A percentile compares a stretch with the other conserved stretches of the same genome.
phyloP scores from a whole-genome alignment of 352 stramenopile genomes.

The Phytophthora sp. region DNA sequence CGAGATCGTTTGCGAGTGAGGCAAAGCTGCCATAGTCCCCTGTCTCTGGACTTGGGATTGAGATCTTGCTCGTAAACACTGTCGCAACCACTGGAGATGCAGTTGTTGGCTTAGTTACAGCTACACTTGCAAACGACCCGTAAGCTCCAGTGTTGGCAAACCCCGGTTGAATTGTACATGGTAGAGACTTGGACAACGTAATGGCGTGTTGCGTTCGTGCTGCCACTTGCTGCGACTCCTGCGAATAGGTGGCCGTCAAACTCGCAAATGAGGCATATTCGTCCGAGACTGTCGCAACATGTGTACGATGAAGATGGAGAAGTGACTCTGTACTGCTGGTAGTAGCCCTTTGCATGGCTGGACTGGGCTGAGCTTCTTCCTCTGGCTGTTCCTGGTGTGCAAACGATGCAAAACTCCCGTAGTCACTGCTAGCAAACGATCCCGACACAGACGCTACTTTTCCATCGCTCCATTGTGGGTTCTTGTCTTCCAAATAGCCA shows the following conservation, averaged over 20 bases:
- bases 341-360: neutral
- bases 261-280: slow-evolving; percentile 35
- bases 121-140: slow-evolving; percentile 37
- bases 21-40: slow-evolving; percentile 39
- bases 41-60: neutral
- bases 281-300: slow-evolving; percentile 8
- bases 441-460: neutral
- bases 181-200: slow-evolving; percentile 27
- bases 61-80: too few species aligned
- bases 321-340: neutral
- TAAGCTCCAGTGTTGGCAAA: slow-evolving; percentile 27
- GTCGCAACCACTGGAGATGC: too few species aligned
- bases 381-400: slow-evolving; percentile 18
- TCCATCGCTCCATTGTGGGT: neutral
- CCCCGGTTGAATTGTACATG: slow-evolving; percentile 1
- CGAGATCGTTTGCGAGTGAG: slow-evolving; percentile 12
- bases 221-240: slow-evolving; percentile 35
- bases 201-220: slow-evolving; percentile 16
- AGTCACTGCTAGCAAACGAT: slow-evolving; percentile 36
- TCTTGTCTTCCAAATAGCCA: slow-evolving; percentile 9
- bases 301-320: neutral
- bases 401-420: slow-evolving; percentile 55
- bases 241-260: slow-evolving; percentile 29
- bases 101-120: slow-evolving; percentile 30
- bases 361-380: slow-evolving; percentile 17